Conservation (phyloP, 1,139 yeast species). For the Pichia sp. region DNA sequence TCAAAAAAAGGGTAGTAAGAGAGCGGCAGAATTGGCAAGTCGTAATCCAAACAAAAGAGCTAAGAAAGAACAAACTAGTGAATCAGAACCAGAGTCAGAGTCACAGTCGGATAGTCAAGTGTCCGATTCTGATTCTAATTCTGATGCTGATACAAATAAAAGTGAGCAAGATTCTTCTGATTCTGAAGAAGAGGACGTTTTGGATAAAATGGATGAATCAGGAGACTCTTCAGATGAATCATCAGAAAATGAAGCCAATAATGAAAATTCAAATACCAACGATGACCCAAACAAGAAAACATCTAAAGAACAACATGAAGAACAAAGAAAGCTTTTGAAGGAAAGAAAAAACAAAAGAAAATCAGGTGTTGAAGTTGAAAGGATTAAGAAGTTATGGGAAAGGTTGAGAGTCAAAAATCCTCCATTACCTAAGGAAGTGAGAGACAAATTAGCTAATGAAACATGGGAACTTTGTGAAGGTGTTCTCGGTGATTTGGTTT, state of each 20-base stretch:
- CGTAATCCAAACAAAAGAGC: constrained; percentile 17
- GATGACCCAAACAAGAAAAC: constrained; percentile 35
- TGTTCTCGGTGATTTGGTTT: constrained; percentile 71
- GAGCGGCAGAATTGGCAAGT: constrained; percentile 16
- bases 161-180: constrained; percentile 1
- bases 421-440: constrained; percentile 67
- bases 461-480: constrained; percentile 79
- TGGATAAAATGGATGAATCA: constrained; percentile 10
- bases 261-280: constrained; percentile 23
- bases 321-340: constrained; percentile 67
- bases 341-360: constrained; percentile 86
- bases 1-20: constrained; percentile 19
- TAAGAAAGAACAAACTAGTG: constrained; percentile 13
- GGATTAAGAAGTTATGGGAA: constrained; percentile 88
- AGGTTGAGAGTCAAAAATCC: constrained; percentile 79
- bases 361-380: constrained; percentile 77
- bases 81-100: constrained; percentile 12
- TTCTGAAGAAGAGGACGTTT: constrained; percentile 10
- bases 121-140: constrained; percentile 9
- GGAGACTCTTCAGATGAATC: constrained; percentile 14
- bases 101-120: no score
- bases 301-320: constrained; percentile 69
- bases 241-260: constrained; percentile 24
- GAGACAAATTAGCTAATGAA: constrained; percentile 75
- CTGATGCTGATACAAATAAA: constrained; percentile 11